These are phyloP conservation scores for Beauveria scarabaeidicola DNA, from an alignment of 2,329 filamentous ascomycete species.

Conservation along the genomic window DNA sequence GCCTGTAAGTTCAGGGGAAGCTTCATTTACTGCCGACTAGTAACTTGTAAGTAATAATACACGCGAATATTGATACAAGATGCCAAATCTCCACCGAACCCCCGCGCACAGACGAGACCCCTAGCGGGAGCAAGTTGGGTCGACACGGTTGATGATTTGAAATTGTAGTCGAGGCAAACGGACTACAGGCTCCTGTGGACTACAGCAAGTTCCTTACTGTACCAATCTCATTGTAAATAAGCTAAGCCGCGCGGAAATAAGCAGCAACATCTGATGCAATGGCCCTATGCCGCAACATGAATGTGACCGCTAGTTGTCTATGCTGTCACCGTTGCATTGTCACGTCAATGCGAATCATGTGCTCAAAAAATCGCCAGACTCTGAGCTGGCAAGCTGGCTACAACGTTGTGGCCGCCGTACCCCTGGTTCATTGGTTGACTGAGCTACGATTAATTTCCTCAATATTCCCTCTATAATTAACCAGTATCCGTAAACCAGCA, in stretches of 20 bases:
- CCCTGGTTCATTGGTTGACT: slow-evolving; percentile 8
- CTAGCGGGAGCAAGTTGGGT: neutral
- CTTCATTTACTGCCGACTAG: neutral
- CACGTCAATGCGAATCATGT: neutral
- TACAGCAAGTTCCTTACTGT: no score
- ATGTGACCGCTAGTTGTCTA: neutral
- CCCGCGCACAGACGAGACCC: neutral
- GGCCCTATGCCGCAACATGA: neutral
- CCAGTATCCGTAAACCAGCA: no score
- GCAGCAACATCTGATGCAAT: neutral
- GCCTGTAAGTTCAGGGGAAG: slow-evolving; percentile 6
- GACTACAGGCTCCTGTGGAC: no score
- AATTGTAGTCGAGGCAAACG: no score
- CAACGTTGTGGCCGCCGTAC: neutral
- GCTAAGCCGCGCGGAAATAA: neutral
- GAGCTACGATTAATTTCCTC: slow-evolving; percentile 1
- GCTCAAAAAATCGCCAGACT: neutral
- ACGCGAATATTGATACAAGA: neutral
- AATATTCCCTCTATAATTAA: neutral
- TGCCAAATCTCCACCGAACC: neutral
- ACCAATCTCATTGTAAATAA: neutral
- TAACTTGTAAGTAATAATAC: no score
- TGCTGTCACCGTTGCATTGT: neutral
- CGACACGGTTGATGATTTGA: no score
- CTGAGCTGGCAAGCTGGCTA: neutral